Conservation (phyloP, 768 basidiomycete species). For the Hygrophoropsis aurantiaca region DNA sequence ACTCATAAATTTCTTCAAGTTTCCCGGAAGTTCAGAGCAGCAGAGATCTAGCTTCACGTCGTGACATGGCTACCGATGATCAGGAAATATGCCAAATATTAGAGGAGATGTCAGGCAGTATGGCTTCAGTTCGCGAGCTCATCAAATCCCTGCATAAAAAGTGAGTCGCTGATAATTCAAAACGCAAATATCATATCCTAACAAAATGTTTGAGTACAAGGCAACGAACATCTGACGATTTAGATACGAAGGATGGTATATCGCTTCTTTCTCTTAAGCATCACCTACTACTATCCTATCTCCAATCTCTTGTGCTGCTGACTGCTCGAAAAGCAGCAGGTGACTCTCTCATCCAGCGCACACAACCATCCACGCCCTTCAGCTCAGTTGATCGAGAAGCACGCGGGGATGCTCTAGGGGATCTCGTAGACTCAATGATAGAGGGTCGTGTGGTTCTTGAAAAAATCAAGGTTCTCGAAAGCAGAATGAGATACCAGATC, state of each 20-base stretch:
- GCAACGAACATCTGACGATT: constrained; percentile 28
- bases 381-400: constrained; percentile 45
- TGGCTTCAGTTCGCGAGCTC: constrained; percentile 58
- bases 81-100: constrained; percentile 27
- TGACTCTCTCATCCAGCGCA: constrained; percentile 53
- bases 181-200: background rate
- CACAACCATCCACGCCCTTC: constrained; percentile 52
- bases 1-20: too few species aligned
- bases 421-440: constrained; percentile 77
- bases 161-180: constrained; percentile 35
- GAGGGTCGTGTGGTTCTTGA: constrained; percentile 84
- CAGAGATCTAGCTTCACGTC: too few species aligned
- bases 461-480: constrained; percentile 82
- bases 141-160: constrained; percentile 55
- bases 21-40: too few species aligned
- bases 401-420: constrained; percentile 64
- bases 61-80: constrained; percentile 14
- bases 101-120: constrained; percentile 62
- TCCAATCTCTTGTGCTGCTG: constrained; percentile 79
- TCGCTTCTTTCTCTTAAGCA: constrained; percentile 90
- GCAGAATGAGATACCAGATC: constrained; percentile 91
- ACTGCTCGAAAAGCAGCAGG: constrained; percentile 70
- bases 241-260: constrained; percentile 75
- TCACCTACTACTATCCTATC: constrained; percentile 77
- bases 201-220: constrained; percentile 17